These are phyloP conservation scores for Cercis canadensis DNA, from an alignment of 306 rosid genomes.

Conservation along the genomic window DNA sequence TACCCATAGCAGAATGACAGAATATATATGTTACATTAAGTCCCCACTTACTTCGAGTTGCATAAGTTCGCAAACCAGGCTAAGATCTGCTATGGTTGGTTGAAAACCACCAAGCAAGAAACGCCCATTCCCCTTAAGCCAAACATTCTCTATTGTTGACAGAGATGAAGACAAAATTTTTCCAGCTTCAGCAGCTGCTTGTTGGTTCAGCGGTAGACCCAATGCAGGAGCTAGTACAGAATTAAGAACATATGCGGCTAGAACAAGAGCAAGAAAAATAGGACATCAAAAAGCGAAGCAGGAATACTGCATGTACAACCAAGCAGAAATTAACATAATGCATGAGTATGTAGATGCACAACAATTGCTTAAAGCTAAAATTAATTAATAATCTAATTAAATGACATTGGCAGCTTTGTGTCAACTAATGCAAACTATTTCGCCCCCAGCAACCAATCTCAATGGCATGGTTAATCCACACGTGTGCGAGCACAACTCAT, in stretches of 20 bases:
- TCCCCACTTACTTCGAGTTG: constrained; percentile 78
- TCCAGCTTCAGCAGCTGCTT: constrained; percentile 79
- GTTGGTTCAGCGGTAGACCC: constrained; percentile 59
- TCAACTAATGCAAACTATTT: constrained; percentile 19
- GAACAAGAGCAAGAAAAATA: constrained; percentile 36
- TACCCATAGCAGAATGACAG: no score
- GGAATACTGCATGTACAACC: constrained; percentile 19
- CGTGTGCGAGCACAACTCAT: background rate
- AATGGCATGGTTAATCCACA: background rate
- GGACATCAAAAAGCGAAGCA: constrained; percentile 35
- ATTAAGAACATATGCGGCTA: constrained; percentile 60
- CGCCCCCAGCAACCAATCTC: constrained; percentile 5
- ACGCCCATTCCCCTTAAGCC: constrained; percentile 70
- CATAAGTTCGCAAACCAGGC: constrained; percentile 80
- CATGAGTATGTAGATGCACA: constrained; percentile 3
- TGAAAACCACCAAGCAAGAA: constrained; percentile 74
- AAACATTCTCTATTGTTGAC: constrained; percentile 70
- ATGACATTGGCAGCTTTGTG: background rate
- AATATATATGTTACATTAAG: no score
- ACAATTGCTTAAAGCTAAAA: constrained; percentile 18
- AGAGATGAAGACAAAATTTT: constrained; percentile 66
- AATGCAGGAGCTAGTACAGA: constrained; percentile 68
- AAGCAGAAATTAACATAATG: constrained; percentile 6
- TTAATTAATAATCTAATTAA: constrained; percentile 20
- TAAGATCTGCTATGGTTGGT: constrained; percentile 86